Evolutionary conservation across 257 asterid genomes (phyloP).

Genomic region (Henckelia pumila): DNA sequence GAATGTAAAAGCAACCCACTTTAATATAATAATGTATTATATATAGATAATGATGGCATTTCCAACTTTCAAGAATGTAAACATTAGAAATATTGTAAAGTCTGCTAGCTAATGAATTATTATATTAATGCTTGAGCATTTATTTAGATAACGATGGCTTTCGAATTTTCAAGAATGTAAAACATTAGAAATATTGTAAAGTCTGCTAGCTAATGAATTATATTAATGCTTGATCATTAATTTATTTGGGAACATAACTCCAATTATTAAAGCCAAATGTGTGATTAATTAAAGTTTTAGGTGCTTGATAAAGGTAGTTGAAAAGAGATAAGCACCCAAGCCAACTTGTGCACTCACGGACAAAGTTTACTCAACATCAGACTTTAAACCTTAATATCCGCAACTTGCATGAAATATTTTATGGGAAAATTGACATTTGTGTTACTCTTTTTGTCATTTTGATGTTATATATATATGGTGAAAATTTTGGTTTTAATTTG

Average conservation of each 20-base stretch:
- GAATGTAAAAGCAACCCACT: too few species aligned
- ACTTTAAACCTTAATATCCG: slow-evolving; percentile 27
- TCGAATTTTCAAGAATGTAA: neutral
- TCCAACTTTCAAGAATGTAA: neutral
- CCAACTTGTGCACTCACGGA: slow-evolving; percentile 26
- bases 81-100: neutral
- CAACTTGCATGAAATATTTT: slow-evolving; percentile 14
- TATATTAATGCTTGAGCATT: too few species aligned
- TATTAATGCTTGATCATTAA: neutral
- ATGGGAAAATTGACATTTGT: too few species aligned
- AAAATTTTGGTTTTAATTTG: too few species aligned
- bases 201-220: neutral
- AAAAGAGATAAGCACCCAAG: slow-evolving; percentile 25
- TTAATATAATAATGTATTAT: too few species aligned
- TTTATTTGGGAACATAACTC: neutral
- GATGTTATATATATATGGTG: too few species aligned
- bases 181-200: too few species aligned
- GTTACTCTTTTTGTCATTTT: too few species aligned
- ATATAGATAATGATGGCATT: neutral
- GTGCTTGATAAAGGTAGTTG: slow-evolving; percentile 14
- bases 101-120: slow-evolving; percentile 3
- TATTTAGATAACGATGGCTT: neutral
- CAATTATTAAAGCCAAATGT: slow-evolving; percentile 1
- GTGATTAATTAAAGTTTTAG: slow-evolving; percentile 6
- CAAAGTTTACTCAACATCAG: slow-evolving; percentile 23